Base-by-base conservation (phyloP, 2,329 filamentous ascomycete genomes). In the Aspergillus sojae region DNA sequence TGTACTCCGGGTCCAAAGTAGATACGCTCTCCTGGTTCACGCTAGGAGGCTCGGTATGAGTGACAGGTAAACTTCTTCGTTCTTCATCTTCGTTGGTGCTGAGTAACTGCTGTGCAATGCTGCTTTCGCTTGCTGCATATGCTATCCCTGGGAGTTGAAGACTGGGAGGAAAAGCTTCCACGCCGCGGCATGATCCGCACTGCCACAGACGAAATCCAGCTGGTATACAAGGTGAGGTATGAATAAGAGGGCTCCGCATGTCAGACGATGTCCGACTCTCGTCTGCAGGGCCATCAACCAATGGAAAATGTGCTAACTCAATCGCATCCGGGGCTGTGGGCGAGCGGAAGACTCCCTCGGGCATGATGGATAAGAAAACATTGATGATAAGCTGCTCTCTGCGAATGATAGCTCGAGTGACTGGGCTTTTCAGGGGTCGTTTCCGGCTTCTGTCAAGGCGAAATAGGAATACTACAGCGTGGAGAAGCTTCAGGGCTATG, bases 401-500 rank as follows among this genome's bases (percentile, higher is more conserved):
- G 34, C 63, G 62, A 4, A 67, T 46, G 30, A 75, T 72, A 32
- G 65, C 50, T 10, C 41, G 60, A 5, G 50, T 63, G 34, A 74
- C 60, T 4, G 66, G 34, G 34, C 34, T 56, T 36, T 53, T 52
- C 28, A 52, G 9, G 9, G 28, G 28, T 11, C 28, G 48, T 21
- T 32, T 48, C 60, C 43, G 67, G 57, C 5, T 55, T 64, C n/a
- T 67, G 63, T 14, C 41, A 39, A 26, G 60, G 39, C 4, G 65
- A 62, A 64, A 58, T 21, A 74, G 21, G 46, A 55, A 64, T 5
- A 68, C 69, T n/a, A 67, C 28, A 1, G 61, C 57, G 46, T 73
- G 71, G n/a, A 76, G 63, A 11, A 72, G 11, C 39, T 73, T 74
- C 28, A 76, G 67, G 41, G 66, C 66, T 10, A 68, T 52, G 5